Evolutionary conservation across 2,329 filamentous ascomycete species (phyloP), one percentile per base, ranked within the genome.

Genomic region (Aspergillus arachidicola): DNA sequence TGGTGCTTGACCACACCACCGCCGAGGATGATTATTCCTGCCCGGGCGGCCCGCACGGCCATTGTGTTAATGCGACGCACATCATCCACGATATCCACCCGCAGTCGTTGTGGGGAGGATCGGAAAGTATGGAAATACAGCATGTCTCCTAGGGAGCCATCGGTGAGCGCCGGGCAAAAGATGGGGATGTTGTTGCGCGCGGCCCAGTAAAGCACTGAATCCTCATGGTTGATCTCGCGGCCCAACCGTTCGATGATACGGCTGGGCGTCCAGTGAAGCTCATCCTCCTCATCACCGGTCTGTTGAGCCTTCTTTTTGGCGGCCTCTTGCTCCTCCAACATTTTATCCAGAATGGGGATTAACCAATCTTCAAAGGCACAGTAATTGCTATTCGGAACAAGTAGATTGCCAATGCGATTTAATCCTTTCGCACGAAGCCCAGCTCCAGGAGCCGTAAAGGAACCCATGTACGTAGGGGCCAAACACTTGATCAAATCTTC

Each of bases 401-500:
- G 85, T 1, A 99, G 85, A 73, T 99, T 98, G 58, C 95, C 95
- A 72, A 99, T 98, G 36, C 95, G 89, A 79, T 99, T 99, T 73
- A 98, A 86, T 11, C 95, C 95, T 76, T 92, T 91, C 65, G 88
- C 86, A 45, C 95, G 91, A 26, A 99, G 85, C 1, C 87, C 86
- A 10, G 91, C 89, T 16, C 95, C 95, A 0, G 86, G 81, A 0
- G 92, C 89, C 58, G 85, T 87, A 80, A 98, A 99, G 1, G 91
- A 89, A 51, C 93, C 92, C 75, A 98, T 88, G 78, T 97, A 99
- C 0, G 95, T 99, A 58, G 93, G 90, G 12, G 91, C 95, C 2
- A 99, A 88, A 72, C 95, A 99, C 82, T 99, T 99, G 85, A 99
- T 99, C 62, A 99, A 89, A 79, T 99, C 95, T 77, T 99, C 95